Evolutionary conservation across 352 stramenopile species (phyloP).

Genomic region (Globisporangium solare): DNA sequence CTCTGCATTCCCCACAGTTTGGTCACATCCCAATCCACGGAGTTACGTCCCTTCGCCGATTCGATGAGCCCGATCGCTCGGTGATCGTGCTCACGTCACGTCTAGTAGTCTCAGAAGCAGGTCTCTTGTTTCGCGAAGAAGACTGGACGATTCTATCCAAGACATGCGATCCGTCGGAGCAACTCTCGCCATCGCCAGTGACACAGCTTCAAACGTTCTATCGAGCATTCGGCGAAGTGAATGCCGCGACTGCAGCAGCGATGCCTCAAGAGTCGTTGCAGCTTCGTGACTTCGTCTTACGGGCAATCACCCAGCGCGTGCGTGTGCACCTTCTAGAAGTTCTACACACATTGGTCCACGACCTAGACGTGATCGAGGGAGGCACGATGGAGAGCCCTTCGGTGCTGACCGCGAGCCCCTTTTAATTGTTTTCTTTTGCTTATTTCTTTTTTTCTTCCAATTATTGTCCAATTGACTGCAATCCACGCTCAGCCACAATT

Average conservation of each 20-base stretch:
- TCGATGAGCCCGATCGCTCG: not conserved
- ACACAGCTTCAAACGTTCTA: not conserved
- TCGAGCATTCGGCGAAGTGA: not conserved
- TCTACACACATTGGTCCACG: not conserved
- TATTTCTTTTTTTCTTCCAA: no score
- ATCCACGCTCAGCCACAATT: no score
- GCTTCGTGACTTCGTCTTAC: slow-evolving; percentile 9
- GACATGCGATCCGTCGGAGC: not conserved
- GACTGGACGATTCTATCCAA: not conserved
- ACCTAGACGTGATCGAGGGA: not conserved
- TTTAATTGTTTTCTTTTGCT: no score
- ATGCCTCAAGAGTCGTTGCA: not conserved
- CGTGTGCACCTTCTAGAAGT: slow-evolving; percentile 1
- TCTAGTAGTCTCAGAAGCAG: not conserved
- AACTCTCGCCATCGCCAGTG: not conserved
- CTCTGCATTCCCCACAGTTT: not conserved
- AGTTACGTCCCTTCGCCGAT: not conserved
- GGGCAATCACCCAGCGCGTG: not conserved
- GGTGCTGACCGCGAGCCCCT: not conserved
- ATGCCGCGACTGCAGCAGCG: not conserved
- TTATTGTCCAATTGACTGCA: no score
- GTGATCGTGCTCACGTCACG: not conserved
- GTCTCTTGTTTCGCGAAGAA: not conserved
- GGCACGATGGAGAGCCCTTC: no score
- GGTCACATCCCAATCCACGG: not conserved